Conservation (phyloP, 257 asterid species). For the Apocynum venetum region DNA sequence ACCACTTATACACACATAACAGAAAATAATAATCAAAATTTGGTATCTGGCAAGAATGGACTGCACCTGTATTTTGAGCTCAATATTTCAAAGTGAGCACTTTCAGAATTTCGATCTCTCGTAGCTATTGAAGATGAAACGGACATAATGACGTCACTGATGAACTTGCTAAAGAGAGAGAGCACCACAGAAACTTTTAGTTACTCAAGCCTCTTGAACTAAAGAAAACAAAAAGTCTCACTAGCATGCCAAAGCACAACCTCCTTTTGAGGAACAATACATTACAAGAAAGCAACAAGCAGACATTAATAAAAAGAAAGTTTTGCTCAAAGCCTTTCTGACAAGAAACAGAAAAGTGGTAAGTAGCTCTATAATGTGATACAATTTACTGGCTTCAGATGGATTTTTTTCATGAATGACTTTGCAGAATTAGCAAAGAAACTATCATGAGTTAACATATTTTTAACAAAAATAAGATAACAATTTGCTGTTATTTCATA, state of each 20-base stretch:
- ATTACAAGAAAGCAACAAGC: neutral
- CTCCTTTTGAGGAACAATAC: neutral
- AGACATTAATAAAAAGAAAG: neutral
- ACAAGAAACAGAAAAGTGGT: neutral
- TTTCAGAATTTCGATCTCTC: conserved; percentile 82
- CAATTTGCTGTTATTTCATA: neutral
- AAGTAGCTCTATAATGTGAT: neutral
- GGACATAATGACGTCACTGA: conserved; percentile 83
- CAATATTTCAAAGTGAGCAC: conserved; percentile 93
- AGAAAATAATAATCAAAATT: neutral
- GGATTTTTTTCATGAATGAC: neutral
- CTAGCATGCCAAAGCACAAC: conserved; percentile 1
- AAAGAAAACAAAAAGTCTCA: neutral
- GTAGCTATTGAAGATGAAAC: conserved; percentile 78
- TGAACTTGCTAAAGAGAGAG: conserved; percentile 63
- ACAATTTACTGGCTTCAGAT: neutral
- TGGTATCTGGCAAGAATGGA: conserved; percentile 9
- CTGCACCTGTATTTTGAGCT: conserved; percentile 76
- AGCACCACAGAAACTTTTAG: conserved; percentile 13
- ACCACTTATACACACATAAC: neutral
- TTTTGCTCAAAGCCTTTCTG: neutral
- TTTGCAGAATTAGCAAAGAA: neutral
- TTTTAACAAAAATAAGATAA: neutral
- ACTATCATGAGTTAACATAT: neutral
- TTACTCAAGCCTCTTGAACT: neutral